phyloP scores from a whole-genome alignment of 202 grass and related monocot species.

The Dendrocalamus latiflorus region DNA sequence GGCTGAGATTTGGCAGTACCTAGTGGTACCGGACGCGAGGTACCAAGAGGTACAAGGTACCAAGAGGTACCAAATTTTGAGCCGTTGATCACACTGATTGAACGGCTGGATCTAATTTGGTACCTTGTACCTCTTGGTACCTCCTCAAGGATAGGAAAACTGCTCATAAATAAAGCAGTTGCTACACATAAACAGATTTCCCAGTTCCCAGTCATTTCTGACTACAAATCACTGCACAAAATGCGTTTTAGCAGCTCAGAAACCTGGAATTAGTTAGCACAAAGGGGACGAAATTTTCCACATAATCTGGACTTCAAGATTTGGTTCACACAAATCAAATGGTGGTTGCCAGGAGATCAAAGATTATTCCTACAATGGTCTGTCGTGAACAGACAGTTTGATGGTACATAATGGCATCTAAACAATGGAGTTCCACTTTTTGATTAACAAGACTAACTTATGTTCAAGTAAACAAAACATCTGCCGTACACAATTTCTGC shows the following conservation, averaged over 20 bases:
- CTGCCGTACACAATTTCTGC: background rate
- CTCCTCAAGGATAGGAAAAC: too few relatives aligned
- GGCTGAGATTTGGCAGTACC: too few relatives aligned
- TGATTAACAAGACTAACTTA: background rate
- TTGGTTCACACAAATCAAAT: background rate
- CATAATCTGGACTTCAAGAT: background rate
- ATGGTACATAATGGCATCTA: background rate
- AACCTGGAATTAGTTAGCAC: background rate
- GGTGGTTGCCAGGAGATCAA: background rate
- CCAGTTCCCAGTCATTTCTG: background rate
- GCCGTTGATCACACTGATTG: too few relatives aligned
- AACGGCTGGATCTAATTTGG: too few relatives aligned
- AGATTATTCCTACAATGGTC: background rate
- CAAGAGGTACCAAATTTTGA: too few relatives aligned
- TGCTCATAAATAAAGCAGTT: slow-evolving; percentile 2
- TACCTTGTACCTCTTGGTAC: too few relatives aligned
- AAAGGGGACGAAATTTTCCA: background rate
- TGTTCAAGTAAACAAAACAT: background rate
- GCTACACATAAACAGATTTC: background rate
- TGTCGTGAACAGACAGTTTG: background rate
- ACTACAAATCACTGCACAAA: background rate
- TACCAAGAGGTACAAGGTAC: too few relatives aligned
- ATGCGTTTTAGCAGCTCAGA: background rate
- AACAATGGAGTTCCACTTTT: background rate
- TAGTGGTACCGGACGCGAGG: too few relatives aligned